These are phyloP conservation scores for Mycena albidolilacea DNA, from an alignment of 768 basidiomycete genomes.

Conservation along the genomic window DNA sequence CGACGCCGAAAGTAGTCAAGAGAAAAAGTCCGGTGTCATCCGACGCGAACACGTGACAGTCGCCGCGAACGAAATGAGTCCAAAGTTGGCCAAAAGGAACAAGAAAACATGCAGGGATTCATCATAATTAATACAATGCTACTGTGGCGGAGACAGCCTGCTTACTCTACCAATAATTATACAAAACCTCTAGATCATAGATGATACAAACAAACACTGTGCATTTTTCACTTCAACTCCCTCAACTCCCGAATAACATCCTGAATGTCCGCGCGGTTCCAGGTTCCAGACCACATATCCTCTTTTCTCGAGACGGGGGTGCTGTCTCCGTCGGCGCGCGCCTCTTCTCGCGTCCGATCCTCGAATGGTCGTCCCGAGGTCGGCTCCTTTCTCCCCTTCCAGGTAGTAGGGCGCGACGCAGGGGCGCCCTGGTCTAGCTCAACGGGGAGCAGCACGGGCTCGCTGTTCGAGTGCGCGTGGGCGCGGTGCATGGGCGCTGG, in stretches of 20 bases:
- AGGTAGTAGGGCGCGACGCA: conserved; percentile 19
- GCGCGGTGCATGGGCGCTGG: conserved; percentile 19
- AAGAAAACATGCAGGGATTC: no score
- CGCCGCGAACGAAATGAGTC: no score
- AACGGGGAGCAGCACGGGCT: background rate
- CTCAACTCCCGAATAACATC: conserved; percentile 36
- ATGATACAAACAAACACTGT: conserved; percentile 5
- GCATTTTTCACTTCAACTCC: conserved; percentile 30
- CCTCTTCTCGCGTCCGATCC: background rate
- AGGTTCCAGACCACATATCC: conserved; percentile 34
- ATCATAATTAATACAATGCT: conserved; percentile 8
- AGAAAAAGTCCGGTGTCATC: no score
- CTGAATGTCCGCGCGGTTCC: conserved; percentile 39
- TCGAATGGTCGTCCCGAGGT: conserved; percentile 32
- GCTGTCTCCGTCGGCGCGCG: background rate
- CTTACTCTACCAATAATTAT: conserved; percentile 23
- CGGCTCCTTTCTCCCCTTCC: conserved; percentile 23
- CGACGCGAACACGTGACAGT: no score
- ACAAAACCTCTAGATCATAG: conserved; percentile 13
- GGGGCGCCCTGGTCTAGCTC: background rate
- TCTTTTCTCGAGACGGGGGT: conserved; percentile 36
- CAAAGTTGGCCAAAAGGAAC: no score
- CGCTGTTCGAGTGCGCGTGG: conserved; percentile 37
- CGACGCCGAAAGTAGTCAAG: background rate
- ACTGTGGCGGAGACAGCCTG: conserved; percentile 17